These are phyloP conservation scores for Daldinia concentrica DNA, from an alignment of 495 filamentous ascomycete species.

Conservation along the genomic window DNA sequence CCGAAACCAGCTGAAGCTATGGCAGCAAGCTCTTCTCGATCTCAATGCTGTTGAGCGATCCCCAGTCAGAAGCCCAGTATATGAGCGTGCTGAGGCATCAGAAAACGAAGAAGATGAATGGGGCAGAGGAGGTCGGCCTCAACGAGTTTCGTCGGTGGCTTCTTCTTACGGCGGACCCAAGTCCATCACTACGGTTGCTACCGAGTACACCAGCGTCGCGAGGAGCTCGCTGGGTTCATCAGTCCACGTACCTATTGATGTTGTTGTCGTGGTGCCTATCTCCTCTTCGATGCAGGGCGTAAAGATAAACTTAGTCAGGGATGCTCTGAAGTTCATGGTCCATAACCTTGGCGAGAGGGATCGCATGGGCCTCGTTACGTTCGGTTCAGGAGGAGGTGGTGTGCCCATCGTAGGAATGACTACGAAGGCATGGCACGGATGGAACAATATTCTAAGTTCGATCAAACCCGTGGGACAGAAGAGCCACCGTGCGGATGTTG, in stretches of 20 bases:
- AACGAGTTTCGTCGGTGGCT: conserved; percentile 85
- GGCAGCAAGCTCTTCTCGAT: conserved; percentile 88
- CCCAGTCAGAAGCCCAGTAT: conserved; percentile 71
- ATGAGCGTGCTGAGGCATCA: conserved; percentile 68
- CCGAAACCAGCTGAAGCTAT: conserved; percentile 84
- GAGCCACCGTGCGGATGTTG: conserved; percentile 94
- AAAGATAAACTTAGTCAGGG: conserved; percentile 95
- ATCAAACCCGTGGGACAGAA: conserved; percentile 96
- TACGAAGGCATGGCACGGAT: conserved; percentile 90
- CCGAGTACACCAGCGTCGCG: conserved; percentile 77
- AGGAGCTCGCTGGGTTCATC: conserved; percentile 66
- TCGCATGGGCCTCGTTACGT: conserved; percentile 96
- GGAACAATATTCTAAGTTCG: conserved; percentile 85
- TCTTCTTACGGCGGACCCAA: conserved; percentile 84
- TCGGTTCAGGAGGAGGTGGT: conserved; percentile 92
- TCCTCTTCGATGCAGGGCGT: conserved; percentile 99
- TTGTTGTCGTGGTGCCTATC: conserved; percentile 96
- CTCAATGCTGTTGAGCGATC: conserved; percentile 74
- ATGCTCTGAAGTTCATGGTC: conserved; percentile 92
- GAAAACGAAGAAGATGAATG: conserved; percentile 94
- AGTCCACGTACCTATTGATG: conserved; percentile 90
- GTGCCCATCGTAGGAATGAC: conserved; percentile 98
- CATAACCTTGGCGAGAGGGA: conserved; percentile 91
- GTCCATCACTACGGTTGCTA: conserved; percentile 79
- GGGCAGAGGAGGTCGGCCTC: conserved; percentile 72